Conservation (phyloP, 345 rosid genomes). For the Carallia brachiata region DNA sequence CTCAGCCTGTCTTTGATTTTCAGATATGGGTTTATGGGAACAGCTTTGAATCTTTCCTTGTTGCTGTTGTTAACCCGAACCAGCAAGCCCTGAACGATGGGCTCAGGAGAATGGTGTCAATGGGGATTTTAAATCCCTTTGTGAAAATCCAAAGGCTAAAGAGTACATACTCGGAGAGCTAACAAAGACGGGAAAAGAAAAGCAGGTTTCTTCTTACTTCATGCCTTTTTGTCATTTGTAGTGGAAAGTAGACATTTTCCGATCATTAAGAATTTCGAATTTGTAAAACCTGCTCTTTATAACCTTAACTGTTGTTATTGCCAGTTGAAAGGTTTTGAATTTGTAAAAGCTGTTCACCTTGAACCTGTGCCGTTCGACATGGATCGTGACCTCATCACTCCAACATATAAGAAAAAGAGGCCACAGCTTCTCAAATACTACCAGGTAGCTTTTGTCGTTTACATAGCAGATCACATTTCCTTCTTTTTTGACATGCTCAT, state of each 20-base stretch:
- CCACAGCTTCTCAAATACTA: slow-evolving; percentile 84
- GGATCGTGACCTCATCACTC: slow-evolving; percentile 87
- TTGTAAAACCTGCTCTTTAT: background rate
- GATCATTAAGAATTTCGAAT: background rate
- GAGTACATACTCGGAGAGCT: slow-evolving; percentile 72
- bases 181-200: slow-evolving; percentile 62
- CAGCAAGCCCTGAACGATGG: slow-evolving; percentile 70
- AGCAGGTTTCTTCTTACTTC: slow-evolving; percentile 48
- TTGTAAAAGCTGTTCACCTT: slow-evolving; percentile 69
- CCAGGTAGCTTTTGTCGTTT: slow-evolving; percentile 42
- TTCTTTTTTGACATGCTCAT: background rate
- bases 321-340: slow-evolving; percentile 93
- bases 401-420: slow-evolving; percentile 92
- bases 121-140: slow-evolving; percentile 68
- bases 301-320: background rate
- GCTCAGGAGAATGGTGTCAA: slow-evolving; percentile 57
- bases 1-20: slow-evolving; percentile 16
- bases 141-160: slow-evolving; percentile 61
- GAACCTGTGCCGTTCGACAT: slow-evolving; percentile 86
- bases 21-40: slow-evolving; percentile 96
- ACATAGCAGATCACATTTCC: background rate
- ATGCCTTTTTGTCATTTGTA: background rate
- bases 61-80: slow-evolving; percentile 89
- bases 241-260: no score
- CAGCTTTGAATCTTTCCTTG: slow-evolving; percentile 88